These are phyloP conservation scores for Neobulgaria alba DNA, from an alignment of 2,329 filamentous ascomycete genomes.

Conservation along the genomic window DNA sequence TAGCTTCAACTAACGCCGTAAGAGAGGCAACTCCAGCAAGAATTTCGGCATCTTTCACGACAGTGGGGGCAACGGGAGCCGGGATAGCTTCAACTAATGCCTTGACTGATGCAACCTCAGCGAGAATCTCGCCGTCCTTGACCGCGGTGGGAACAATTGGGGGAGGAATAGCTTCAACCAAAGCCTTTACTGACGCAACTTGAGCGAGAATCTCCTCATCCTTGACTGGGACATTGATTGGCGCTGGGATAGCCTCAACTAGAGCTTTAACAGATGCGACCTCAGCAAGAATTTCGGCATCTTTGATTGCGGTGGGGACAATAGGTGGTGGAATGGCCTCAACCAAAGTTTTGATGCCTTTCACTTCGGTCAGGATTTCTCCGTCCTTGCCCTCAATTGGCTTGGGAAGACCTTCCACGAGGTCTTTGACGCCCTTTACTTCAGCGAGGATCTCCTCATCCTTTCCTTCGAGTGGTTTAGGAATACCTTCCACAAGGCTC, in stretches of 20 bases:
- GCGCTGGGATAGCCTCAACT: conserved; percentile 9
- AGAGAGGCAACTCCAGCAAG: neutral
- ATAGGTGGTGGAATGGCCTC: too few relatives aligned
- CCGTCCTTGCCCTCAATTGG: conserved; percentile 2
- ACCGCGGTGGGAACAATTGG: conserved; percentile 2
- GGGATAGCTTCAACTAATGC: conserved; percentile 3
- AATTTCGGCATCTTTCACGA: conserved; percentile 3
- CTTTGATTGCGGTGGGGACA: too few relatives aligned
- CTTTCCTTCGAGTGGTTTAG: conserved; percentile 1
- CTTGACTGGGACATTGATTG: conserved; percentile 1
- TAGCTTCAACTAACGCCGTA: conserved; percentile 1
- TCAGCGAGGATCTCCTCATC: conserved; percentile 3
- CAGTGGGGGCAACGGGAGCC: neutral
- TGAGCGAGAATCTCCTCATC: conserved; percentile 8
- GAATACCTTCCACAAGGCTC: conserved; percentile 5
- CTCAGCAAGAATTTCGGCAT: conserved; percentile 3
- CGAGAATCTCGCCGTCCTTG: conserved; percentile 9
- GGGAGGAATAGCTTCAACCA: conserved; percentile 4
- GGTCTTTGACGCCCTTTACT: conserved; percentile 1
- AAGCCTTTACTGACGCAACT: conserved; percentile 1
- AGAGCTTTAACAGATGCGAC: conserved; percentile 3
- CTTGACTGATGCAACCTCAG: conserved; percentile 4
- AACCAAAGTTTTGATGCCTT: conserved; percentile 7
- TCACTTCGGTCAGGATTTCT: conserved; percentile 12
- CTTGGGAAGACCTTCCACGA: neutral